phyloP scores from a whole-genome alignment of 2,329 filamentous ascomycete species.

The Helotiales sp. region DNA sequence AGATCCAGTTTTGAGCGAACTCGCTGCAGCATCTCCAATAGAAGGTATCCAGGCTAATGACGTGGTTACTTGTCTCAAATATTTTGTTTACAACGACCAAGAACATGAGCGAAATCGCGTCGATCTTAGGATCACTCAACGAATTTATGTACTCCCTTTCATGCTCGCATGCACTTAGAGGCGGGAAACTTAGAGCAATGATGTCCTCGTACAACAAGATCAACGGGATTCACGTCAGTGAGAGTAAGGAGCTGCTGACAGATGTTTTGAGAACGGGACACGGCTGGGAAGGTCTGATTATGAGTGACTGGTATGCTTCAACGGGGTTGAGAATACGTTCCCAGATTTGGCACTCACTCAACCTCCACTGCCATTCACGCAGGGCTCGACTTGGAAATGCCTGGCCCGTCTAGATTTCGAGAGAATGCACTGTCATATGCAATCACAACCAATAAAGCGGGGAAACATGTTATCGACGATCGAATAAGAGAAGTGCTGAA shows the following conservation, averaged over 20 bases:
- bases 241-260: constrained; percentile 45
- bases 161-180: constrained; percentile 48
- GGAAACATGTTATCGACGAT: neutral
- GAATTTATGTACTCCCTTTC: constrained; percentile 52
- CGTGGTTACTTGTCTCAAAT: constrained; percentile 50
- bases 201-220: constrained; percentile 54
- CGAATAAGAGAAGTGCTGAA: constrained; percentile 29
- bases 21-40: constrained; percentile 48
- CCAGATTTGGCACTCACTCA: neutral
- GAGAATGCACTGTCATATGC: neutral
- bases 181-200: constrained; percentile 48
- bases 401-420: neutral
- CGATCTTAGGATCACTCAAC: constrained; percentile 41
- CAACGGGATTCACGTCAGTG: constrained; percentile 50
- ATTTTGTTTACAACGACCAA: constrained; percentile 52
- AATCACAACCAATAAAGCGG: neutral
- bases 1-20: constrained; percentile 52
- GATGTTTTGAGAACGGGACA: constrained; percentile 49
- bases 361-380: neutral
- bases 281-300: constrained; percentile 50
- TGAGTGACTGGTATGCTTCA: constrained; percentile 49
- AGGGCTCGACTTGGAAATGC: neutral
- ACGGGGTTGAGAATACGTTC: neutral
- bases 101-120: constrained; percentile 45
- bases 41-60: constrained; percentile 50